Conservation (phyloP, 176 grass and related monocot species). For the Triticum aestivum region IWGSC_CS_RefSeq_v2.1 NC_057803.1:165451886-165452385, state of each 20-base stretch:
- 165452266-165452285: background rate
- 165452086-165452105: constrained; percentile 69
- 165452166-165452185: constrained; percentile 37
- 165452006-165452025: constrained; percentile 92
- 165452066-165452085: constrained; percentile 75
- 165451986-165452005: constrained; percentile 21
- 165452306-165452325: constrained; percentile 13
- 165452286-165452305: background rate
- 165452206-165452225: background rate
- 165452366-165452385: constrained; percentile 39
- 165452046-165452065: constrained; percentile 48
- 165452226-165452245: background rate
- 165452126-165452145: constrained; percentile 52
- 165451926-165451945: constrained; percentile 35
- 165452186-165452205: background rate
- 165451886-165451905: constrained; percentile 6
- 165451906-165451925: constrained; percentile 15
- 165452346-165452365: background rate
- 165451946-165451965: constrained; percentile 93
- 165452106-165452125: constrained; percentile 60
- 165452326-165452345: background rate
- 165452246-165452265: background rate
- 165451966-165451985: constrained; percentile 34
- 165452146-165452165: constrained; percentile 64
- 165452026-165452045: constrained; percentile 49